Evolutionary conservation across 225 moss, liverwort and hornwort species (phyloP).

Genomic region (Polytrichum formosum): DNA sequence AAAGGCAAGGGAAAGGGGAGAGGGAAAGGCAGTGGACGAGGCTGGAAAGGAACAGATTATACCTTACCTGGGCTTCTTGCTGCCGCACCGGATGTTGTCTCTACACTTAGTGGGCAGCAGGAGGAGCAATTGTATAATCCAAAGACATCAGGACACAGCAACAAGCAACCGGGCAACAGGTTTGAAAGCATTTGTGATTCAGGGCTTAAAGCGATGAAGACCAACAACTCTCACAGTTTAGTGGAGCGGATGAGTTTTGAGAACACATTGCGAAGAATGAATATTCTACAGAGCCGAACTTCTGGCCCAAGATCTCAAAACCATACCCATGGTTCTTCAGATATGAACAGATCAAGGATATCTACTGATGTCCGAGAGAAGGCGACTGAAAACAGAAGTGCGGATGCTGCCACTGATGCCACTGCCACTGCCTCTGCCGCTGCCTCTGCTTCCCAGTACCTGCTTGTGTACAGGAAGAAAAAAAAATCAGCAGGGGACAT

Average conservation of each 20-base stretch:
- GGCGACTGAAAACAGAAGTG: neutral
- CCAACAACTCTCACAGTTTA: conserved; percentile 16
- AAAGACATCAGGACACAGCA: conserved; percentile 1
- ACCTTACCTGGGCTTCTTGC: conserved; percentile 9
- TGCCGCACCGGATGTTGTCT: neutral
- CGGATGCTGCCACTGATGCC: neutral
- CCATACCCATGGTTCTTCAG: conserved; percentile 2
- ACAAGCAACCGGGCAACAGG: conserved; percentile 8
- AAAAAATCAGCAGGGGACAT: conserved; percentile 22
- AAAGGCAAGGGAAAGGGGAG: conserved; percentile 10
- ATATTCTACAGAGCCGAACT: conserved; percentile 23
- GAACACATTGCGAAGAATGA: conserved; percentile 36
- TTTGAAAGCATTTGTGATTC: conserved; percentile 5
- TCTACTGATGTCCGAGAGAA: conserved; percentile 4
- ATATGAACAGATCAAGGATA: conserved; percentile 2
- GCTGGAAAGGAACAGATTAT: neutral
- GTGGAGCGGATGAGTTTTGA: conserved; percentile 47
- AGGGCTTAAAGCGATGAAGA: conserved; percentile 29
- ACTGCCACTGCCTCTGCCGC: neutral
- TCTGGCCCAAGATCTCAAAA: conserved; percentile 9
- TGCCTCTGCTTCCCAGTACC: conserved; percentile 22
- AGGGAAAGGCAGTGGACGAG: conserved; percentile 14
- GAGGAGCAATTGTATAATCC: neutral
- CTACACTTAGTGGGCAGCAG: too few relatives aligned
- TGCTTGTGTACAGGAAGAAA: conserved; percentile 49